These are phyloP conservation scores for Cryptosporidium sp. DNA, from an alignment of 169 alveolate genomes.

Conservation along the genomic window DNA sequence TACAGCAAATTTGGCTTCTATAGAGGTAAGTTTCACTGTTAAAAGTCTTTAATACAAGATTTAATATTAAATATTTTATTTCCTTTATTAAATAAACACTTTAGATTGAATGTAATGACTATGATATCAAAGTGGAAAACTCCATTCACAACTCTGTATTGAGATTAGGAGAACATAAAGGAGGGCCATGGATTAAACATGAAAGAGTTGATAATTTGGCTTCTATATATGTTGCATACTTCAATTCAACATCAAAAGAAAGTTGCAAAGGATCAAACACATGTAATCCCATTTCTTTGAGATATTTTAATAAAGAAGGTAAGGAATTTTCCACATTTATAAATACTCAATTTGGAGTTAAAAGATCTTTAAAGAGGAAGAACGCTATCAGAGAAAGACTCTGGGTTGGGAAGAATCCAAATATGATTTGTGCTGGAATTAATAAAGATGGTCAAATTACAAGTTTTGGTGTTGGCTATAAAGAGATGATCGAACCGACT, in stretches of 20 bases:
- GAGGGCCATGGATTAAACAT: slow-evolving; percentile 49
- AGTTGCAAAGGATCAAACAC: slow-evolving; percentile 60
- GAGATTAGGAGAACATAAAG: slow-evolving; percentile 48
- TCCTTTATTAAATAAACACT: neutral
- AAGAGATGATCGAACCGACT: slow-evolving; percentile 50
- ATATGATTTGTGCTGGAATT: slow-evolving; percentile 49
- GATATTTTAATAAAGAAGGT: slow-evolving; percentile 48
- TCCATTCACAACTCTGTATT: slow-evolving; percentile 31
- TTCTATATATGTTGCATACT: slow-evolving; percentile 43
- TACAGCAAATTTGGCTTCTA: slow-evolving; percentile 47
- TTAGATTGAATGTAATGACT: slow-evolving; percentile 56
- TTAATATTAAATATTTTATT: neutral
- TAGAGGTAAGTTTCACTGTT: slow-evolving; percentile 62
- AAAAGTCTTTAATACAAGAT: neutral
- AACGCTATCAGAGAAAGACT: slow-evolving; percentile 52
- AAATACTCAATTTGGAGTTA: slow-evolving; percentile 42
- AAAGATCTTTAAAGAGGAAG: slow-evolving; percentile 44
- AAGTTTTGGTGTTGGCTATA: slow-evolving; percentile 62
- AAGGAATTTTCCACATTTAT: slow-evolving; percentile 60
- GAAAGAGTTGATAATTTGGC: slow-evolving; percentile 45
- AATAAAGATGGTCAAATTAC: slow-evolving; percentile 53
- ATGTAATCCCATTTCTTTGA: slow-evolving; percentile 57
- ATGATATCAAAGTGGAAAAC: slow-evolving; percentile 28
- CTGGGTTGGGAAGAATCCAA: slow-evolving; percentile 62
- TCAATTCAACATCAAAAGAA: slow-evolving; percentile 27